Conservation (phyloP, 352 stramenopile genomes). For the Blastocystis sp. region DNA sequence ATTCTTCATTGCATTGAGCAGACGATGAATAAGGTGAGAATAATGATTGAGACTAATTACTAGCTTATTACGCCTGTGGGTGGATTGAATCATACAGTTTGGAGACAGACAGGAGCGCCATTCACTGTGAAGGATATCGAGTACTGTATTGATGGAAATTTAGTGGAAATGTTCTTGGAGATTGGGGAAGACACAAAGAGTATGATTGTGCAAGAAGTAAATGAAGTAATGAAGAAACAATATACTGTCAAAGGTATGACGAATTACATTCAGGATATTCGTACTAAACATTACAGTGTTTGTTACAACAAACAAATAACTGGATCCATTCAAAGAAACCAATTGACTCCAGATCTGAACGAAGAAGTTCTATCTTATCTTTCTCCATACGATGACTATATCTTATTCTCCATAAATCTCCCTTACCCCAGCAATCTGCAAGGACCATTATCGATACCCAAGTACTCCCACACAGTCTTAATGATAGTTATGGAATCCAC, state of each 20-base stretch:
- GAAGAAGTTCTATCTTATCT: slow-evolving; percentile 45
- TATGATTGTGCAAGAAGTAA: neutral
- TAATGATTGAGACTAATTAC: neutral
- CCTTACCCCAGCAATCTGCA: slow-evolving; percentile 8
- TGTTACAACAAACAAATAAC: slow-evolving; percentile 58
- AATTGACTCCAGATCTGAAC: slow-evolving; percentile 42
- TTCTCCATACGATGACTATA: slow-evolving; percentile 9
- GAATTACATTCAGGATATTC: slow-evolving; percentile 35
- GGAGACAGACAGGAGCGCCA: neutral
- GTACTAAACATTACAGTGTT: slow-evolving; percentile 27
- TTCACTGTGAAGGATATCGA: neutral
- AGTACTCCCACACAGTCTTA: slow-evolving; percentile 51
- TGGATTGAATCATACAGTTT: slow-evolving; percentile 1
- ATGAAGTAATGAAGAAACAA: neutral
- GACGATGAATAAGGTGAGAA: neutral
- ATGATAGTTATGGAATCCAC: slow-evolving; percentile 55
- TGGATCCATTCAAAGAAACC: slow-evolving; percentile 62
- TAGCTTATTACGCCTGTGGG: slow-evolving; percentile 36
- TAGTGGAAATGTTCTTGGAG: slow-evolving; percentile 53
- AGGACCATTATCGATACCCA: slow-evolving; percentile 52
- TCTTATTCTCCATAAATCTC: neutral
- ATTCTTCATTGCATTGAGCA: neutral
- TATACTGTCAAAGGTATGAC: neutral
- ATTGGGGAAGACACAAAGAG: neutral
- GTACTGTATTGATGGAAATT: slow-evolving; percentile 27